Conservation (phyloP, 768 basidiomycete genomes). For the Tephrocybe sp. region DNA sequence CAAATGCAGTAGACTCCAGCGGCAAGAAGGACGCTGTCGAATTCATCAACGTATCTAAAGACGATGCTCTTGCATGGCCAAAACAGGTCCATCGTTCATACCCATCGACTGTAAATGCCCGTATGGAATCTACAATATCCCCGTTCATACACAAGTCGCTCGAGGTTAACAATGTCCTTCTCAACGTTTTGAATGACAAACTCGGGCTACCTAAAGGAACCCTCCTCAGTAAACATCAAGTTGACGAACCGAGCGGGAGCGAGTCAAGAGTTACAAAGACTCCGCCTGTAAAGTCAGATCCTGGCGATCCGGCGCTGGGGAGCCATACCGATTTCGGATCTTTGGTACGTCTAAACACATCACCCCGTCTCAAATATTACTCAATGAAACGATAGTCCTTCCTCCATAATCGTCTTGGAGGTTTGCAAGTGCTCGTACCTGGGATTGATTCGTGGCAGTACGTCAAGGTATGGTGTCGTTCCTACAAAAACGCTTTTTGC, state of each 20-base stretch:
- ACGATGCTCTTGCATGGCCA: constrained; percentile 67
- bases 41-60: constrained; percentile 68
- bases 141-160: constrained; percentile 62
- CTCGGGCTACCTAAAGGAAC: constrained; percentile 54
- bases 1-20: constrained; percentile 59
- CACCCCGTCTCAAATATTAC: constrained; percentile 28
- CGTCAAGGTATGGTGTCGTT: constrained; percentile 52
- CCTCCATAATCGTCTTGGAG: constrained; percentile 69
- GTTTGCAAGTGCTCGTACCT: constrained; percentile 67
- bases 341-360: constrained; percentile 35
- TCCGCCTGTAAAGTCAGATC: constrained; percentile 33
- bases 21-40: constrained; percentile 59
- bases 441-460: constrained; percentile 67
- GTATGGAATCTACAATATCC: constrained; percentile 46
- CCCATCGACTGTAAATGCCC: constrained; percentile 46
- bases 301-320: constrained; percentile 41
- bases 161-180: constrained; percentile 50
- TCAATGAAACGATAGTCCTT: constrained; percentile 51
- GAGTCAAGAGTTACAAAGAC: constrained; percentile 57
- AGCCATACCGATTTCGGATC: constrained; percentile 76
- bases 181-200: constrained; percentile 55
- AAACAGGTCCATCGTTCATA: constrained; percentile 52
- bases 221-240: constrained; percentile 40
- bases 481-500: neutral
- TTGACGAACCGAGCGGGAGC: constrained; percentile 51